Conservation (phyloP, 495 filamentous ascomycete genomes). For the Penicillium herquei region DNA sequence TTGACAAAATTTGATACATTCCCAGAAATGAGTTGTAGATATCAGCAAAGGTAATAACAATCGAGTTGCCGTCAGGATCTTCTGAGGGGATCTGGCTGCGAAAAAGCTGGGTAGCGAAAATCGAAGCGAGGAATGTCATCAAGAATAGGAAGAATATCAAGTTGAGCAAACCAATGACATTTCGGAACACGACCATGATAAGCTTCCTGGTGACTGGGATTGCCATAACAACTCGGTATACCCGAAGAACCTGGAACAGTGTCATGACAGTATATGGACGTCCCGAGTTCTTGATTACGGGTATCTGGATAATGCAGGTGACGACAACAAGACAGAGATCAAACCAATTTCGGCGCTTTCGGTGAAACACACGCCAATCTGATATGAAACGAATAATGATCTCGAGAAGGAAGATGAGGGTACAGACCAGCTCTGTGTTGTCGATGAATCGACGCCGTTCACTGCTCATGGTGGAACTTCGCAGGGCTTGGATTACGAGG, state of each 20-base stretch:
- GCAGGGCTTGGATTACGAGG: constrained; percentile 69
- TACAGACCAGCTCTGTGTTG: constrained; percentile 72
- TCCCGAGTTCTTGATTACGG: constrained; percentile 71
- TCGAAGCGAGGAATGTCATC: constrained; percentile 88
- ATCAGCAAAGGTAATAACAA: constrained; percentile 75
- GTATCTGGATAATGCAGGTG: constrained; percentile 84
- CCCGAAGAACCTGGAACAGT: constrained; percentile 87
- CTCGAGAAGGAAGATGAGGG: constrained; percentile 75
- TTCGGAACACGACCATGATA: constrained; percentile 83
- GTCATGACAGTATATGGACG: constrained; percentile 85
- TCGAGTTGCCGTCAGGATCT: constrained; percentile 54
- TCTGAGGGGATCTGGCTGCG: constrained; percentile 71
- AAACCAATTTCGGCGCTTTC: constrained; percentile 67
- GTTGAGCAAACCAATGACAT: constrained; percentile 88
- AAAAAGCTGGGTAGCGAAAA: constrained; percentile 92
- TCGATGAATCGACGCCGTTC: constrained; percentile 57
- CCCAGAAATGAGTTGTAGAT: constrained; percentile 95
- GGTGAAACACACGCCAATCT: constrained; percentile 78
- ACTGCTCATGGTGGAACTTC: constrained; percentile 69
- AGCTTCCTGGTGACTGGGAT: constrained; percentile 82
- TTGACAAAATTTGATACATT: constrained; percentile 98
- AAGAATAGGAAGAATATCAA: constrained; percentile 95
- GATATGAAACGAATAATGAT: constrained; percentile 75
- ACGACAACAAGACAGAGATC: constrained; percentile 78
- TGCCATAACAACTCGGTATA: constrained; percentile 88